Conservation (phyloP, 805 yeast genomes). For the Hanseniaspora vineae region DNA sequence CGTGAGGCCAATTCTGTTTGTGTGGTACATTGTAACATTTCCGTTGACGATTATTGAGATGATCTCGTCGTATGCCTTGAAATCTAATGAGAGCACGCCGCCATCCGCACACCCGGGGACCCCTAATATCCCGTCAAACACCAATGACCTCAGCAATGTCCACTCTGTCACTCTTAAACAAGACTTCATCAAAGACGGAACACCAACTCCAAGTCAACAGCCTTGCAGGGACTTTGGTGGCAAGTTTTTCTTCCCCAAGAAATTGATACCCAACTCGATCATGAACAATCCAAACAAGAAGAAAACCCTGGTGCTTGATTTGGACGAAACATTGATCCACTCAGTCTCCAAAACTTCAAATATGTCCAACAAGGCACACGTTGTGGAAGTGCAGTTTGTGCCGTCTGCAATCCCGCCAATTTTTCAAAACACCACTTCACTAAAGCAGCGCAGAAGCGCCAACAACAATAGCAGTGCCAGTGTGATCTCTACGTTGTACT, state of each 20-base stretch:
- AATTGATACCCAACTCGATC: slow-evolving; percentile 27
- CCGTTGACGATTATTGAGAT: slow-evolving; percentile 38
- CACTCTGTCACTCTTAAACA: neutral
- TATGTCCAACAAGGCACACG: slow-evolving; percentile 31
- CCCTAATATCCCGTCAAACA: neutral
- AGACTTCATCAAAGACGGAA: neutral
- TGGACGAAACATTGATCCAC: slow-evolving; percentile 91
- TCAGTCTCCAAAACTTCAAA: slow-evolving; percentile 26
- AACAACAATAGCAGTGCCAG: slow-evolving; percentile 25
- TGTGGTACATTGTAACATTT: slow-evolving; percentile 40
- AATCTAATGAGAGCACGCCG: neutral
- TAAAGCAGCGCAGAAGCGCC: neutral
- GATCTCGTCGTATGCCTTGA: neutral
- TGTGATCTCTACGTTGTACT: slow-evolving; percentile 67
- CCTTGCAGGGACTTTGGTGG: slow-evolving; percentile 14
- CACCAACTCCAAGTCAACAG: neutral
- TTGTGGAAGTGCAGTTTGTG: slow-evolving; percentile 66
- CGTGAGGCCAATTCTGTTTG: slow-evolving; percentile 36
- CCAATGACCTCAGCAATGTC: neutral
- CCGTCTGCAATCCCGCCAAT: slow-evolving; percentile 1
- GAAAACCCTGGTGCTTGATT: slow-evolving; percentile 72
- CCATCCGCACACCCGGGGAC: neutral
- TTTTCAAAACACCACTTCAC: neutral
- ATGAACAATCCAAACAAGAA: slow-evolving; percentile 26
- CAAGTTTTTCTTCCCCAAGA: slow-evolving; percentile 30